phyloP scores from a whole-genome alignment of 495 filamentous ascomycete species.

The Talaromyces trachyspermus region DNA sequence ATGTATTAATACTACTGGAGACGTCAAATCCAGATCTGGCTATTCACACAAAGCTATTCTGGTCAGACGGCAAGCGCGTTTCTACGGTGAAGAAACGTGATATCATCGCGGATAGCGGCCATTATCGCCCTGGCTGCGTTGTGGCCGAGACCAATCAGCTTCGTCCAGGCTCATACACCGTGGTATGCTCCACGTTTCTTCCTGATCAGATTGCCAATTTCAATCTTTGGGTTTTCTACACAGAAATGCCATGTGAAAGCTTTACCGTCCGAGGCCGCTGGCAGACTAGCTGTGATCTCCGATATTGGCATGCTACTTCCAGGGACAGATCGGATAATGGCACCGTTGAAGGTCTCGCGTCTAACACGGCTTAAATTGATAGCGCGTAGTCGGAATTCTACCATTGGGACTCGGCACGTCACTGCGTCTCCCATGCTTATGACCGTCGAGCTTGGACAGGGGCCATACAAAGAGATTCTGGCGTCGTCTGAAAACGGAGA shows the following conservation, averaged over 20 bases:
- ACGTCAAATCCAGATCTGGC: constrained; percentile 61
- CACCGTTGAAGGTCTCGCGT: constrained; percentile 40
- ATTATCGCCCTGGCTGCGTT: constrained; percentile 75
- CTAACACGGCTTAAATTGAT: constrained; percentile 54
- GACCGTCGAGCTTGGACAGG: constrained; percentile 59
- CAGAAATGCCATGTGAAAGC: constrained; percentile 42
- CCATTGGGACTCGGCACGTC: constrained; percentile 27
- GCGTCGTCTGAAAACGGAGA: constrained; percentile 53
- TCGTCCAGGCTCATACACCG: constrained; percentile 67
- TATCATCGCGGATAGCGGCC: constrained; percentile 70
- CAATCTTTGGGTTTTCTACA: constrained; percentile 58
- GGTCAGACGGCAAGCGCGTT: constrained; percentile 64
- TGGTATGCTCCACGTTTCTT: constrained; percentile 85
- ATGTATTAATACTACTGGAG: constrained; percentile 65
- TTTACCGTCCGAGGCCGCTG: constrained; percentile 61
- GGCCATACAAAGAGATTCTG: constrained; percentile 55
- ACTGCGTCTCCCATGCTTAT: constrained; percentile 52
- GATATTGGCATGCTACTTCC: constrained; percentile 42
- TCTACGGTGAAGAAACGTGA: constrained; percentile 61
- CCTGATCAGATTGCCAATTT: constrained; percentile 68
- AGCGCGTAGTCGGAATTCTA: constrained; percentile 33
- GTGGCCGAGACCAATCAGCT: constrained; percentile 52
- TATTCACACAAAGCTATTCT: constrained; percentile 78
- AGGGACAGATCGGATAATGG: constrained; percentile 45
- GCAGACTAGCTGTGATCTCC: constrained; percentile 50